Evolutionary conservation across 352 stramenopile species (phyloP).

Genomic region (Pythium sukuiense): DNA sequence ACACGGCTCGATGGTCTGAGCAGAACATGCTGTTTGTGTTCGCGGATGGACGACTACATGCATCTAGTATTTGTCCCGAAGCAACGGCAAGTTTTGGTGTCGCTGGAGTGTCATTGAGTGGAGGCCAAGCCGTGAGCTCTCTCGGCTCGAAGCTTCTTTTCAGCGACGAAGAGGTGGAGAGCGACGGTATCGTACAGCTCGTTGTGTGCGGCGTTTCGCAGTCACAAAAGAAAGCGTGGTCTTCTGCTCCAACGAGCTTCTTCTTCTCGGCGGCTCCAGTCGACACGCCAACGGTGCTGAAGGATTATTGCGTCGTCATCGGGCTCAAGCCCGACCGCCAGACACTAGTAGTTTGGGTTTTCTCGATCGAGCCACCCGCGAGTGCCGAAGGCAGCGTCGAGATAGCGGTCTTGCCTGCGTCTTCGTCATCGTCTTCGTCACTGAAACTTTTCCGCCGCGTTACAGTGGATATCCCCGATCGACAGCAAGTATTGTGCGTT

Average conservation of each 20-base stretch:
- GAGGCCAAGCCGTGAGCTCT: neutral
- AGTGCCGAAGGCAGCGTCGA: constrained; percentile 4
- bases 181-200: constrained; percentile 18
- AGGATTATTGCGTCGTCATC: constrained; percentile 65
- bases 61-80: neutral
- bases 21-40: constrained; percentile 23
- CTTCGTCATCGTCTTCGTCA: constrained; percentile 11
- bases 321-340: constrained; percentile 38
- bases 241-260: constrained; percentile 28
- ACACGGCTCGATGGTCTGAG: constrained; percentile 8
- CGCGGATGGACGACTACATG: constrained; percentile 14
- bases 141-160: constrained; percentile 19
- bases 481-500: constrained; percentile 35
- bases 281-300: constrained; percentile 16
- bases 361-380: constrained; percentile 38
- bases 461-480: constrained; percentile 31
- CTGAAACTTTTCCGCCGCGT: constrained; percentile 51
- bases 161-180: constrained; percentile 21
- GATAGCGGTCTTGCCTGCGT: constrained; percentile 1
- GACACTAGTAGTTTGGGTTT: constrained; percentile 59
- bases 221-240: constrained; percentile 55
- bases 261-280: constrained; percentile 13
- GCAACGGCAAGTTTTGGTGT: neutral
- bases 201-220: constrained; percentile 19
- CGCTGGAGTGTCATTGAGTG: neutral